Evolutionary conservation across 2,329 filamentous ascomycete genomes (phyloP).

Genomic region (Aspergillus sp.): DNA sequence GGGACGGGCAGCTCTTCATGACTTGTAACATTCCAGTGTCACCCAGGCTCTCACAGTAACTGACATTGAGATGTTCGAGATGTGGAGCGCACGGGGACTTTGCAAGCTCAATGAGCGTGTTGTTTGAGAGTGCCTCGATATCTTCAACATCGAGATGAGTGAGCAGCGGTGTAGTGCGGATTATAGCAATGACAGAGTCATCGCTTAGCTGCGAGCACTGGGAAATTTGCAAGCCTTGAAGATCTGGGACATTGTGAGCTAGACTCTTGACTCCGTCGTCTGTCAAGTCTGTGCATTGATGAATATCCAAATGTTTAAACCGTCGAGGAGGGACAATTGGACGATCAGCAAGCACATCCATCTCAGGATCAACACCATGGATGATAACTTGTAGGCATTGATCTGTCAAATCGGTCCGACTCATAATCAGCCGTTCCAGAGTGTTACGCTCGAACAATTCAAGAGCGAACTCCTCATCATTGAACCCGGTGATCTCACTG

Average conservation of each 20-base stretch:
- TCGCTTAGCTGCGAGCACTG: conserved; percentile 74
- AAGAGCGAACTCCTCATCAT: conserved; percentile 66
- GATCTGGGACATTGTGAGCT: conserved; percentile 67
- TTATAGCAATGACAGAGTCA: conserved; percentile 63
- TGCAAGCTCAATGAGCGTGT: conserved; percentile 67
- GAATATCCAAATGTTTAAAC: conserved; percentile 80
- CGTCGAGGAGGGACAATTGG: conserved; percentile 72
- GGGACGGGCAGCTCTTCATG: conserved; percentile 65
- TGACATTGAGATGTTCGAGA: conserved; percentile 78
- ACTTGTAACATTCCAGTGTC: conserved; percentile 81
- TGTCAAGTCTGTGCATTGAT: conserved; percentile 70
- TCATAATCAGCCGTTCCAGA: conserved; percentile 75
- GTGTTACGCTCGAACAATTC: conserved; percentile 75
- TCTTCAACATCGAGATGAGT: conserved; percentile 90
- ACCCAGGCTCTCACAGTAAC: conserved; percentile 81
- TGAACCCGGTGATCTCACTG: conserved; percentile 75
- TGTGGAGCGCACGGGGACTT: conserved; percentile 67
- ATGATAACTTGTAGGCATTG: conserved; percentile 68
- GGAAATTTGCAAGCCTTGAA: conserved; percentile 79
- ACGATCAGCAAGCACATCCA: conserved; percentile 73
- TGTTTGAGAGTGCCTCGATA: conserved; percentile 70
- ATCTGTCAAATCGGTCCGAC: conserved; percentile 72
- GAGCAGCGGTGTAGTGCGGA: conserved; percentile 70
- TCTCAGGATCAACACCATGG: conserved; percentile 68
- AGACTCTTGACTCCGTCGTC: conserved; percentile 66